Base-by-base conservation (phyloP, 2,329 filamentous ascomycete species). In the Phialophora chinensis region DNA sequence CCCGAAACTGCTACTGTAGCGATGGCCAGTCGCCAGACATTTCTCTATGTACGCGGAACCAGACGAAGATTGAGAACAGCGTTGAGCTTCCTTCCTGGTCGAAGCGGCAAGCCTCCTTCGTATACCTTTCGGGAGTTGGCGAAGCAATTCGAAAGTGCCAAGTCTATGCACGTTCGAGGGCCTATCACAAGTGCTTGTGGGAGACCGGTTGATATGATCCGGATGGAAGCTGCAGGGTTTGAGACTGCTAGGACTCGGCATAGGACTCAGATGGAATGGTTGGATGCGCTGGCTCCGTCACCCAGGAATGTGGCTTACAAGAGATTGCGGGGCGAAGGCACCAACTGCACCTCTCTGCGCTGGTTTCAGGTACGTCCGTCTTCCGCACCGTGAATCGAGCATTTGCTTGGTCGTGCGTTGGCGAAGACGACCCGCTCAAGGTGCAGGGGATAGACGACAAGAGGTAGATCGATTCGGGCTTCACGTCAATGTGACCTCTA, bases 131-230 rank as follows among this genome's bases (percentile, higher is more conserved):
- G n/a, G 7, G 25, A 25, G 44, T 47, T 27, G 57, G 47, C 31
- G 38, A 60, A 42, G 57, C 42, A 60, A 60, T 47, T 42, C 59
- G 47, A 53, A 61, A 31, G 20, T 42, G 59, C 52, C 47, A 61
- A 52, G 23, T 61, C 38, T n/a, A n/a, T 33, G 57, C 42, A 23
- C 7, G 20, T 38, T 27, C 17, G 49, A 25, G 7, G 10, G n/a
- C 29, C 58, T 52, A 23, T 53, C 27, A 23, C 11, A 23, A 6
- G 6, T 12, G 10, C 17, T 31, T 11, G 42, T 50, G 35, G 49
- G 17, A 44, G 44, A 23, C 29, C 29, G 49, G 29, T 61, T 53
- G 17, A 17, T 33, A 10, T 52, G 49, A 14, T 42, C 59, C 44
- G 59, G 44, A 50, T 35, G 25, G 20, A 17, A 33, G 27, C 4